These are phyloP conservation scores for Aspergillus diversus DNA, from an alignment of 495 filamentous ascomycete species.

Conservation along the genomic window DNA sequence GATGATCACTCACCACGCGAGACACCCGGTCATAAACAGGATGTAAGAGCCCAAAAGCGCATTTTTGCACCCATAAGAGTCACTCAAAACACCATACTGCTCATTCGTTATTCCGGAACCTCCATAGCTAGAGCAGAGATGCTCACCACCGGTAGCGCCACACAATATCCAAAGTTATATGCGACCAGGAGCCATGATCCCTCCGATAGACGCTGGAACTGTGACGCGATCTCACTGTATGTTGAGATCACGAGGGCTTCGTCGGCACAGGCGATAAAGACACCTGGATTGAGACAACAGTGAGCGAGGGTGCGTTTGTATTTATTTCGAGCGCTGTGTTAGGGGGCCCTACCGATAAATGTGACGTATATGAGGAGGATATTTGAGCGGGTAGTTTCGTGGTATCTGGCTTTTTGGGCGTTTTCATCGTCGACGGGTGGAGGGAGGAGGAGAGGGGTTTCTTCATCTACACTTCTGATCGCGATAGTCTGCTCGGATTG, in stretches of 20 bases:
- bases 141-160: slow-evolving; percentile 40
- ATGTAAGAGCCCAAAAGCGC: slow-evolving; percentile 34
- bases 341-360: slow-evolving; percentile 6
- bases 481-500: background rate
- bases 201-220: slow-evolving; percentile 32
- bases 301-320: no score
- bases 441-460: background rate
- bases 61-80: slow-evolving; percentile 35
- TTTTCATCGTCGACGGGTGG: background rate
- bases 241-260: slow-evolving; percentile 39
- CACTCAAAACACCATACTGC: slow-evolving; percentile 34
- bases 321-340: background rate
- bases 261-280: slow-evolving; percentile 40
- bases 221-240: slow-evolving; percentile 37
- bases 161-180: slow-evolving; percentile 41
- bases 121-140: no score
- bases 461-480: background rate
- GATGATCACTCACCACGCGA: slow-evolving; percentile 34
- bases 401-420: no score
- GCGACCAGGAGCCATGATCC: slow-evolving; percentile 39
- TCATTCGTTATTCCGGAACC: background rate
- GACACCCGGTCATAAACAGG: slow-evolving; percentile 36
- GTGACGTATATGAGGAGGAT: slow-evolving; percentile 1
- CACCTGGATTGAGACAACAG: slow-evolving; percentile 22
- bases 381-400: background rate